A percentile compares a stretch with the other conserved stretches of the same genome.
Evolutionary conservation across 306 rosid genomes (phyloP).

Genomic region (Castanospermum australe): DNA sequence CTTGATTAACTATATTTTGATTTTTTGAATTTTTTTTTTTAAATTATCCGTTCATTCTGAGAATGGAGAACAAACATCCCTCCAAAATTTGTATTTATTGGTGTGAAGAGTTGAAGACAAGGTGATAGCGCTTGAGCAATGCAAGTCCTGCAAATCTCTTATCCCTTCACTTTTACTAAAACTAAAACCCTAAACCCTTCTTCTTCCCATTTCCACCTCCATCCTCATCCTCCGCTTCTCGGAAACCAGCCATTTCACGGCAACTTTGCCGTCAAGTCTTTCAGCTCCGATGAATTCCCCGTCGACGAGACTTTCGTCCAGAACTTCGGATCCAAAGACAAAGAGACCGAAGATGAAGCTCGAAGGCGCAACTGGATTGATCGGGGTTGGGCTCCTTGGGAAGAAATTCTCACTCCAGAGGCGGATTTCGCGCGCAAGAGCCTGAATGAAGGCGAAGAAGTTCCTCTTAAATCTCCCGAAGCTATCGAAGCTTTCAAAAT

Average conservation of each 20-base stretch:
- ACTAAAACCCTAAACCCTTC: conserved; percentile 67
- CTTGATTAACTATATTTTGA: no score
- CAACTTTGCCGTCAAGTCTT: conserved; percentile 34
- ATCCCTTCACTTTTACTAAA: conserved; percentile 69
- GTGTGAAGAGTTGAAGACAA: no score
- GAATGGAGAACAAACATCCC: no score
- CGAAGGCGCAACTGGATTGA: conserved; percentile 84
- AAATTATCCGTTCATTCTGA: no score
- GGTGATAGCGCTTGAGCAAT: no score
- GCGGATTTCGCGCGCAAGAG: conserved; percentile 83
- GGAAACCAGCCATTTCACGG: conserved; percentile 6
- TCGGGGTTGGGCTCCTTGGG: conserved; percentile 99
- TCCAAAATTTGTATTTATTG: no score
- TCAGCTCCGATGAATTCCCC: conserved; percentile 92
- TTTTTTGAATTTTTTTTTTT: no score
- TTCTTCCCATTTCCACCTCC: conserved; percentile 13
- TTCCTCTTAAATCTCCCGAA: conserved; percentile 76
- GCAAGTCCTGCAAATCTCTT: conserved; percentile 69
- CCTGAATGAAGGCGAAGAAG: conserved; percentile 92
- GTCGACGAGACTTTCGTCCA: conserved; percentile 76
- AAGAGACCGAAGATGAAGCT: conserved; percentile 90
- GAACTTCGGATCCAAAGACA: conserved; percentile 55
- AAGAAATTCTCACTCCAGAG: conserved; percentile 84
- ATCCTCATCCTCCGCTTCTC: conserved; percentile 16
- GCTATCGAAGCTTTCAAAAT: conserved; percentile 92